Conservation (phyloP, 2,329 filamentous ascomycete species). For the Fusarium buharicum region DNA sequence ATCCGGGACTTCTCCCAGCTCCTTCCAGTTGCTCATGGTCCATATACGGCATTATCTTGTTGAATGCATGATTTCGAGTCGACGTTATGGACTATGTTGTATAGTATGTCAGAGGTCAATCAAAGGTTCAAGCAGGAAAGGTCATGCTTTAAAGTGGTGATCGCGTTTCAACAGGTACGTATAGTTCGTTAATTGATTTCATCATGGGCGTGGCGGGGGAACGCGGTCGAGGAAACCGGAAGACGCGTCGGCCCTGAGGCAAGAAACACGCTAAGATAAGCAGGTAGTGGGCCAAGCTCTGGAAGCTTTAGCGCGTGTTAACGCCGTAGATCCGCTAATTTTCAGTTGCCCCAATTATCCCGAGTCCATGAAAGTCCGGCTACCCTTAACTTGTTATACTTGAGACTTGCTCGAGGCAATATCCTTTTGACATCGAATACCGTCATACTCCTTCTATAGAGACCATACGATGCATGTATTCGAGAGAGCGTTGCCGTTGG, state of each 20-base stretch:
- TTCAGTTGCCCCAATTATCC: constrained; percentile 14
- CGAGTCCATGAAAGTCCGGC: neutral
- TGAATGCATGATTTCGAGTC: constrained; percentile 16
- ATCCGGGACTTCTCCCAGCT: constrained; percentile 62
- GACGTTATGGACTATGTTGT: constrained; percentile 1
- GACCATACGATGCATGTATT: constrained; percentile 48
- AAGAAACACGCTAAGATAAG: constrained; percentile 22
- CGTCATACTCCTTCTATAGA: neutral
- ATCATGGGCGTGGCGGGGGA: constrained; percentile 32
- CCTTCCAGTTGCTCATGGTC: constrained; percentile 61
- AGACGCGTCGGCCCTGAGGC: constrained; percentile 44
- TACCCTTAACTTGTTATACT: constrained; percentile 8
- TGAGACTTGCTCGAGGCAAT: neutral
- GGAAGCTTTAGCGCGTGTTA: constrained; percentile 10
- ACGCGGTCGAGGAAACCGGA: constrained; percentile 41
- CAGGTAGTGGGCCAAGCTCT: constrained; percentile 16
- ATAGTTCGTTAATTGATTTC: constrained; percentile 37
- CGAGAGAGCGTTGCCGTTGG: constrained; percentile 50
- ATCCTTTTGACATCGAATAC: neutral
- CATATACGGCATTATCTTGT: constrained; percentile 45
- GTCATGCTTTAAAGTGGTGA: constrained; percentile 16
- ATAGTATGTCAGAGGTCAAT: neutral
- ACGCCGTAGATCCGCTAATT: constrained; percentile 15
- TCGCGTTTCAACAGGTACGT: constrained; percentile 16
- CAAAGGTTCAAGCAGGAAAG: constrained; percentile 9